A percentile compares a stretch with the other conserved stretches of the same genome.
Conservation (phyloP, 768 basidiomycete species). For the Tephrocybe sp. region DNA sequence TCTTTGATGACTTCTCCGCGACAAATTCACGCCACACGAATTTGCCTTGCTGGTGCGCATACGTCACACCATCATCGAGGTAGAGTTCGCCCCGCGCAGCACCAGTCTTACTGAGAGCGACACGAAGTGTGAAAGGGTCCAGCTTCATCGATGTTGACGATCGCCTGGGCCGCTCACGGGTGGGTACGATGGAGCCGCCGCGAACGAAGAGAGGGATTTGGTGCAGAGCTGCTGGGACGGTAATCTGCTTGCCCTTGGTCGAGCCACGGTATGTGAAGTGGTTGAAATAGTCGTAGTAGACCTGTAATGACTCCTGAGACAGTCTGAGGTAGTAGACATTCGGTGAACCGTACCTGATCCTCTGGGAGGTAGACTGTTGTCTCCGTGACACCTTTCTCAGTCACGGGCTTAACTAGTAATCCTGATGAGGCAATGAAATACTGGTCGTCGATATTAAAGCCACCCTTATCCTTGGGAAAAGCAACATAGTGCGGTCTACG, state of each 20-base stretch:
- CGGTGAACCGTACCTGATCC: slow-evolving; percentile 53
- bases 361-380: slow-evolving; percentile 84
- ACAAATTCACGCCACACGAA: slow-evolving; percentile 81
- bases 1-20: slow-evolving; percentile 48
- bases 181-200: slow-evolving; percentile 88
- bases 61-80: slow-evolving; percentile 92
- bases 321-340: not conserved
- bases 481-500: slow-evolving; percentile 91
- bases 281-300: slow-evolving; percentile 95
- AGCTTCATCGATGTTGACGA: slow-evolving; percentile 85
- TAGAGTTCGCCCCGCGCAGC: slow-evolving; percentile 84
- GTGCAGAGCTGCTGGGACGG: slow-evolving; percentile 76
- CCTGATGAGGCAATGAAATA: slow-evolving; percentile 90
- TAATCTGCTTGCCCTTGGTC: slow-evolving; percentile 64
- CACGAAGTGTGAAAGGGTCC: slow-evolving; percentile 91
- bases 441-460: slow-evolving; percentile 92
- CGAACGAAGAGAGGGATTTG: slow-evolving; percentile 85
- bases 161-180: slow-evolving; percentile 84
- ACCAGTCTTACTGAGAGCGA: slow-evolving; percentile 66
- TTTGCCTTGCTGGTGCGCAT: slow-evolving; percentile 70
- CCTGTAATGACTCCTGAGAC: slow-evolving; percentile 35
- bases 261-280: slow-evolving; percentile 65
- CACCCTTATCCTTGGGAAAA: slow-evolving; percentile 86
- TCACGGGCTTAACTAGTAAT: slow-evolving; percentile 89
- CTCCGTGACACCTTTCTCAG: slow-evolving; percentile 66